Percentiles rank a stretch among this genome's conserved stretches.
Evolutionary conservation across 495 filamentous ascomycete genomes (phyloP).

Genomic region (Neurospora sp.): DNA sequence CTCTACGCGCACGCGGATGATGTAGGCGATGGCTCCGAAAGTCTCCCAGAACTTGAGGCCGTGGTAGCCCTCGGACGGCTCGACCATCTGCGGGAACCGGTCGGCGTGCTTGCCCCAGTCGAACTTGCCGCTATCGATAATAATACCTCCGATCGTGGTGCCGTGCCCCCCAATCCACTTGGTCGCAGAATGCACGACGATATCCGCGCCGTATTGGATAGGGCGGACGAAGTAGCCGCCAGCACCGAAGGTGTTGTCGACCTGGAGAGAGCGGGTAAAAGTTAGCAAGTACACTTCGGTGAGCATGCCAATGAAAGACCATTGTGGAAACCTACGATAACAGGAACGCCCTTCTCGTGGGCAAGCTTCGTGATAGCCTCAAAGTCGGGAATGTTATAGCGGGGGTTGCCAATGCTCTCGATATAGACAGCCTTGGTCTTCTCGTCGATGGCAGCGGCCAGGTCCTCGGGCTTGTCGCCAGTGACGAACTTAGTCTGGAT

Average conservation of each 20-base stretch:
- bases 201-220: conserved; percentile 88
- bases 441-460: conserved; percentile 81
- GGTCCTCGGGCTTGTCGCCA: conserved; percentile 73
- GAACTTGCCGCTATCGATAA: conserved; percentile 90
- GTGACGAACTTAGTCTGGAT: conserved; percentile 85
- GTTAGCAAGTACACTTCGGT: not conserved
- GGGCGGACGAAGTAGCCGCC: conserved; percentile 86
- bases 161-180: conserved; percentile 99
- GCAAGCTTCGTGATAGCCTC: conserved; percentile 72
- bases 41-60: conserved; percentile 97
- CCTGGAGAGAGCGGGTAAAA: conserved; percentile 26
- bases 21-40: conserved; percentile 76
- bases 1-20: conserved; percentile 66
- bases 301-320: not conserved
- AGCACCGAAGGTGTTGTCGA: conserved; percentile 96
- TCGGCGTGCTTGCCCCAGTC: conserved; percentile 86
- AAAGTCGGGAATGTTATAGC: conserved; percentile 88
- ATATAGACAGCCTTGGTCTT: conserved; percentile 94
- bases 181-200: conserved; percentile 90
- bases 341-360: conserved; percentile 70
- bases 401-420: conserved; percentile 92
- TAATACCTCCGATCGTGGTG: conserved; percentile 84
- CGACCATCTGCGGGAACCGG: conserved; percentile 88
- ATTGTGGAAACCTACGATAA: conserved; percentile 52
- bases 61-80: conserved; percentile 89